Percentiles rank a stretch among this genome's conserved stretches.
These are phyloP conservation scores for Penicillium vulpinum DNA, from an alignment of 2,329 filamentous ascomycete genomes.

Conservation along the genomic window DNA sequence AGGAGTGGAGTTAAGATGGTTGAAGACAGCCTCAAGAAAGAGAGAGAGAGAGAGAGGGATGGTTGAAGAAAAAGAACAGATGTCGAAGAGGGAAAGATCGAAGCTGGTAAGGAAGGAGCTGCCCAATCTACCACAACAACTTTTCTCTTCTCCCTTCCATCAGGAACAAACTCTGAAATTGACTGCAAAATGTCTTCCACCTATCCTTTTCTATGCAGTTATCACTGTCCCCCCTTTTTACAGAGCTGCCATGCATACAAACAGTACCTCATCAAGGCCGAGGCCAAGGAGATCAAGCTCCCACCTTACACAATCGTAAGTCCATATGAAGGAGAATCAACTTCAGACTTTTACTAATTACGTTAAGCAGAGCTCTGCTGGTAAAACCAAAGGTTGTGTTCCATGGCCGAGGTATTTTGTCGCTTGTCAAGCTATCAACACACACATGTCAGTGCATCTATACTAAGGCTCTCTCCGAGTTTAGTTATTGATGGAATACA, in stretches of 20 bases:
- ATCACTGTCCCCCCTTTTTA: background rate
- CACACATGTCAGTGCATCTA: background rate
- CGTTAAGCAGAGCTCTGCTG: background rate
- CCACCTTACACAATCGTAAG: background rate
- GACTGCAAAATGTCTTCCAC: background rate
- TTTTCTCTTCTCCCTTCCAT: too few species aligned
- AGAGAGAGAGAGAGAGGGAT: background rate
- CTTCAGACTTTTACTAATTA: background rate
- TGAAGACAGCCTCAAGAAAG: too few species aligned
- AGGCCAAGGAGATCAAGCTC: background rate
- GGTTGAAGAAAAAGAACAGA: background rate
- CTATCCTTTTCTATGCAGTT: background rate
- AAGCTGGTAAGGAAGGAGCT: background rate
- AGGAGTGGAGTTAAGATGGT: background rate
- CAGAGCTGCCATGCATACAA: background rate
- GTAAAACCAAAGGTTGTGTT: background rate
- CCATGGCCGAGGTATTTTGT: background rate
- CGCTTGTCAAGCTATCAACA: background rate
- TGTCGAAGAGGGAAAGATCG: background rate
- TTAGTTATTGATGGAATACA: background rate
- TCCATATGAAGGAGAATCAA: background rate
- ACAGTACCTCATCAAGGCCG: background rate
- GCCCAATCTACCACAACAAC: background rate
- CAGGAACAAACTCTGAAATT: too few species aligned
- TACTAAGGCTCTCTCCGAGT: background rate